Evolutionary conservation across 1,284 basidiomycete genomes (phyloP).

Genomic region (Rhodotorula sp.): DNA sequence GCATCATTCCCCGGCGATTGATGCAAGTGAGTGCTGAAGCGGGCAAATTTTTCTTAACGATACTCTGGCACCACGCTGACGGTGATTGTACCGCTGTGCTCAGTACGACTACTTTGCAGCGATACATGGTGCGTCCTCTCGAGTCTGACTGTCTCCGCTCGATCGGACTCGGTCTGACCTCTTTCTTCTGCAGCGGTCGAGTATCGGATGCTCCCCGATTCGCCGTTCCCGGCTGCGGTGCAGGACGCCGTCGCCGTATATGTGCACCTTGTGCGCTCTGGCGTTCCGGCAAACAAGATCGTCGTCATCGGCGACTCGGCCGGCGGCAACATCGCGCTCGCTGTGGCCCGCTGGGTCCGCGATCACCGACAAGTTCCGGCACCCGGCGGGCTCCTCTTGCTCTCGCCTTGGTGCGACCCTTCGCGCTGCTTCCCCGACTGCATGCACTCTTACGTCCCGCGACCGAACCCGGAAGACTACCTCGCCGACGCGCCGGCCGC

Average conservation of each 20-base stretch:
- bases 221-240: conserved; percentile 37
- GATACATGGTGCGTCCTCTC: conserved; percentile 17
- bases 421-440: conserved; percentile 34
- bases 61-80: background rate
- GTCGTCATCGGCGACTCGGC: conserved; percentile 49
- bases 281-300: conserved; percentile 43
- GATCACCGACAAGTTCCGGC: conserved; percentile 42
- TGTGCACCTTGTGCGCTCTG: conserved; percentile 21
- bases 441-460: conserved; percentile 20
- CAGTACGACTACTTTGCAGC: conserved; percentile 28
- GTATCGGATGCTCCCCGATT: conserved; percentile 32
- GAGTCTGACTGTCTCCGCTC: background rate
- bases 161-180: background rate
- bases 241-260: conserved; percentile 37
- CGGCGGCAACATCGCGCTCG: conserved; percentile 49
- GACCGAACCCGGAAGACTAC: conserved; percentile 39
- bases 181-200: conserved; percentile 25
- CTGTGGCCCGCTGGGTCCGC: conserved; percentile 48
- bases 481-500: conserved; percentile 33
- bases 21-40: conserved; percentile 9
- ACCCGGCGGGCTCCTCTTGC: conserved; percentile 34
- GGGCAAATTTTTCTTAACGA: background rate
- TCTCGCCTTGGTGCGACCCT: conserved; percentile 37
- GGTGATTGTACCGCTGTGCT: background rate
- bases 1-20: conserved; percentile 30